Percentiles rank a stretch among this genome's conserved stretches.
Conservation (phyloP, 805 yeast genomes). For the Nakazawaea wyomingensis region DNA sequence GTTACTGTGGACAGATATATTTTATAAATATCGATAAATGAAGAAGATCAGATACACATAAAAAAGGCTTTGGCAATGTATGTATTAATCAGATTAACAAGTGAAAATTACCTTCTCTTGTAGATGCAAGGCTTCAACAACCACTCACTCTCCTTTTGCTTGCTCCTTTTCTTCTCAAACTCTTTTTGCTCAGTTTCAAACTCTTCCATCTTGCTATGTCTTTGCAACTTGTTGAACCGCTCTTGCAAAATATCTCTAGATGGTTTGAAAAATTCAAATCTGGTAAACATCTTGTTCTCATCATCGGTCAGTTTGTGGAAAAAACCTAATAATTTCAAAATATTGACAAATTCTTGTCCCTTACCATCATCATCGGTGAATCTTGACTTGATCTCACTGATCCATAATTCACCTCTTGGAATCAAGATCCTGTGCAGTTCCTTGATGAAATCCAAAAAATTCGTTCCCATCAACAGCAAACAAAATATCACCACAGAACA, state of each 20-base stretch:
- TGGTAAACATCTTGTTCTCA: constrained; percentile 85
- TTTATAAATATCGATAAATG: too few relatives aligned
- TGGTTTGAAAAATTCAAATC: constrained; percentile 93
- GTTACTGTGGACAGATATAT: too few relatives aligned
- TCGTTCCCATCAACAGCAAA: constrained; percentile 95
- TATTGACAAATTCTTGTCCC: constrained; percentile 77
- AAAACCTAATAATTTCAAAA: constrained; percentile 74
- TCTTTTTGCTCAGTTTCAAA: constrained; percentile 55
- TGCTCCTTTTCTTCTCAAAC: constrained; percentile 47
- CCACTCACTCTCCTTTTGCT: constrained; percentile 77
- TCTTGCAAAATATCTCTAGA: constrained; percentile 61
- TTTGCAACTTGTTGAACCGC: constrained; percentile 53
- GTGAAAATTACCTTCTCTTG: constrained; percentile 57
- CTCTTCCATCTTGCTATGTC: constrained; percentile 66
- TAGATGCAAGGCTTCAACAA: constrained; percentile 93
- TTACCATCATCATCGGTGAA: constrained; percentile 72
- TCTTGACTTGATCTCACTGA: constrained; percentile 93
- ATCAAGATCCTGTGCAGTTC: constrained; percentile 86
- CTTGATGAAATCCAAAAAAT: constrained; percentile 82
- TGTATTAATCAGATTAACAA: too few relatives aligned
- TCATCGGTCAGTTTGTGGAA: constrained; percentile 86
- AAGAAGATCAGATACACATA: too few relatives aligned
- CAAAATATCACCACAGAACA: constrained; percentile 91
- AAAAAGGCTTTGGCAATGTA: too few relatives aligned
- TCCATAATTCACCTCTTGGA: constrained; percentile 94